phyloP scores from a whole-genome alignment of 768 basidiomycete genomes.

The Phanerodontia chrysosporium region DNA sequence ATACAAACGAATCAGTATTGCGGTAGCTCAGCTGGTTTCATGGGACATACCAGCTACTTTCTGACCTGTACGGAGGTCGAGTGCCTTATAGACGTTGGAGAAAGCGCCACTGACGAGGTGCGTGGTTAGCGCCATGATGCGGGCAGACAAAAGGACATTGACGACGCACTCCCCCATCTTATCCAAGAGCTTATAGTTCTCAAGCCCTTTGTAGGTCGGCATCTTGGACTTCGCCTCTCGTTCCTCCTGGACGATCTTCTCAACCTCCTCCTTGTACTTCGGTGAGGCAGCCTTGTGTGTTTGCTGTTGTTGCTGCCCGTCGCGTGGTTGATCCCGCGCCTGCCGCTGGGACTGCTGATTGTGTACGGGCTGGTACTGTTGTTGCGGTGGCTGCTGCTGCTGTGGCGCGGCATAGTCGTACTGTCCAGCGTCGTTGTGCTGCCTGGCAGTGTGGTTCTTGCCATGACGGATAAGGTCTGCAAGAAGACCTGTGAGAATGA shows the following conservation, averaged over 20 bases:
- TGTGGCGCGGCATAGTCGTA: conserved; percentile 13
- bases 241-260: conserved; percentile 73
- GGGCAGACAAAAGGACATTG: neutral
- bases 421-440: conserved; percentile 16
- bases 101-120: conserved; percentile 77
- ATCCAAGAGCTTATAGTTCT: conserved; percentile 68
- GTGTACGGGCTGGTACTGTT: conserved; percentile 30
- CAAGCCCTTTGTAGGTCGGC: conserved; percentile 84
- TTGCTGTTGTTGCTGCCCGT: conserved; percentile 27
- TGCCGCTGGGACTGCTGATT: conserved; percentile 18
- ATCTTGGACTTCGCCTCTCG: conserved; percentile 68
- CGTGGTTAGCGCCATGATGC: conserved; percentile 13
- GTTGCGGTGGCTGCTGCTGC: conserved; percentile 20
- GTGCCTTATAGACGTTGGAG: conserved; percentile 95
- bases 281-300: conserved; percentile 17
- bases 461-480: conserved; percentile 53
- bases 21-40: no score
- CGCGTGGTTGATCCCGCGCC: conserved; percentile 21
- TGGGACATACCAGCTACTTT: conserved; percentile 91
- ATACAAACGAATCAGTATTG: neutral
- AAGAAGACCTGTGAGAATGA: conserved; percentile 9
- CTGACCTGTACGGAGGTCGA: conserved; percentile 68
- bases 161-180: conserved; percentile 91
- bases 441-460: conserved; percentile 33
- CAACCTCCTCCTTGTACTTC: conserved; percentile 43